Base-by-base conservation (phyloP, 768 basidiomycete genomes). In the Fistulinella prunicolor region DNA sequence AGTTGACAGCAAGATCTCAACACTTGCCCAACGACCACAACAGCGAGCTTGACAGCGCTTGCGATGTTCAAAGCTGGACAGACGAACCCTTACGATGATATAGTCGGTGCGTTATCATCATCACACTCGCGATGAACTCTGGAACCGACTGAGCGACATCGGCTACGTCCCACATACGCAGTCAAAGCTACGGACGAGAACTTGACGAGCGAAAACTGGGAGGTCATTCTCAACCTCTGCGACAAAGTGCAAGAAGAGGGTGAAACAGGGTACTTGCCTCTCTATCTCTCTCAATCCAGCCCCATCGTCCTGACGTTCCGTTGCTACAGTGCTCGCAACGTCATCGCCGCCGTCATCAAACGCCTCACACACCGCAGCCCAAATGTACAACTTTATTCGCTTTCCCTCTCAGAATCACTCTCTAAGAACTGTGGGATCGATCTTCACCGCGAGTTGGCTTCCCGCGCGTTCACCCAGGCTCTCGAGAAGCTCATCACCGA, bases 121-220 rank as follows among this genome's bases (percentile, higher is more conserved):
- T 45, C 42, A 43, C 36, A 17, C 45, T 12, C 40, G 7, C 51
- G 43, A 42, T 22, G 24, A 42, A 44, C 45, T 42, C 28, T 37
- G 19, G 49, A 24, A 28, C 58, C 23, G 23, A 57, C 40, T 24
- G 22, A 17, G 26, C 13, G 30, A 53, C 26, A 14, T 2, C n/a
- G n/a, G n/a, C 19, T 20, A 9, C 22, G n/a, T 21, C 20, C 28
- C 46, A 24, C 10, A 23, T 9, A 38, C 35, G n/a, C 68, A 96
- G 94, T 70, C 59, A 95, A 96, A 71, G 89, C 95, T 28, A 99
- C 96, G n/a, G 92, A 94, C 66, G 96, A 98, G 79, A 94, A 93
- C 66, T 74, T 94, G 49, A 94, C 94, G 1, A 76, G 78, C 46
- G 95, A 96, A 72, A 90, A 96, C 68, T 99, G 96, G 96, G 94